phyloP scores from a whole-genome alignment of 257 asterid species.

The Capsicum rhomboideum region DNA sequence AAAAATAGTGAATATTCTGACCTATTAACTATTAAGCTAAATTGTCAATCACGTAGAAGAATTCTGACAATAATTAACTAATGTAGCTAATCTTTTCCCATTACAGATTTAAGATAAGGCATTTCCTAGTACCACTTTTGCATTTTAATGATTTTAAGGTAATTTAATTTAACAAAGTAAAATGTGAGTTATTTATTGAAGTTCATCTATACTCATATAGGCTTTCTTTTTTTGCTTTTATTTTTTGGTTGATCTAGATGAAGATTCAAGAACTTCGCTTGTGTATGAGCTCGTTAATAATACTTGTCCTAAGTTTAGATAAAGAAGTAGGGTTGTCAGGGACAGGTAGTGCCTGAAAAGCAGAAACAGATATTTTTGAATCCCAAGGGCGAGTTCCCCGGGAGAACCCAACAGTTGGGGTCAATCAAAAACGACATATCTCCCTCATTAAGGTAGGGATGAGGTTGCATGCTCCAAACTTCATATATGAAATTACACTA shows the following conservation, averaged over 20 bases:
- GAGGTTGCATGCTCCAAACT: fast-evolving
- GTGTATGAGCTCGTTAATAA: neutral
- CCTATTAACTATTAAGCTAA: too few species aligned
- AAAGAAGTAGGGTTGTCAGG: neutral
- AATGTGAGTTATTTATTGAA: neutral
- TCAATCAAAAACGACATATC: neutral
- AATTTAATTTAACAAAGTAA: neutral
- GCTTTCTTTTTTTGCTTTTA: neutral
- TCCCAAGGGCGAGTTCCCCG: too few species aligned
- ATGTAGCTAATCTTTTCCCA: too few species aligned
- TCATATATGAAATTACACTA: too few species aligned
- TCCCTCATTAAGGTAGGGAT: neutral
- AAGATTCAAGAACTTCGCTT: neutral
- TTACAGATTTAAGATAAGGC: too few species aligned
- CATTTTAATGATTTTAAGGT: neutral
- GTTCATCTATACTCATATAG: neutral
- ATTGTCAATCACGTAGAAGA: too few species aligned
- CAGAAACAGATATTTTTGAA: too few species aligned
- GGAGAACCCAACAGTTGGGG: too few species aligned
- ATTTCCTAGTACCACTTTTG: neutral
- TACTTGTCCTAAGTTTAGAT: neutral
- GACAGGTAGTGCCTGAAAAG: too few species aligned
- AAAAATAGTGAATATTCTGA: too few species aligned
- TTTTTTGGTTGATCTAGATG: neutral
- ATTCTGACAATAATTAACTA: too few species aligned